Evolutionary conservation across 2,329 filamentous ascomycete genomes (phyloP).

Genomic region (Lachnellula willkommii): DNA sequence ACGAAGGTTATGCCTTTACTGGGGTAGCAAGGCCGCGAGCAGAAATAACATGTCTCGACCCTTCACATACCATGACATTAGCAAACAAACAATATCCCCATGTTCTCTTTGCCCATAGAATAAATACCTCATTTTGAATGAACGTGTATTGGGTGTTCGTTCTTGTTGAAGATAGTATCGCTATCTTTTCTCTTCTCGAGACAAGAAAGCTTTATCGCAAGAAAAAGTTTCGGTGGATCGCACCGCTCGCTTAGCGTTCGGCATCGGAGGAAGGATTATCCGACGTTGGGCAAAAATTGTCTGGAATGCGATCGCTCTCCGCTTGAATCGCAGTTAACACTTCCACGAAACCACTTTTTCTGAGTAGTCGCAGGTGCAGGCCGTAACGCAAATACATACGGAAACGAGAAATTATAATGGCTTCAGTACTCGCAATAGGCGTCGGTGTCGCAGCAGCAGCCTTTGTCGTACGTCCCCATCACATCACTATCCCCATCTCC

Average conservation of each 20-base stretch:
- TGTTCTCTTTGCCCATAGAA: too few species aligned
- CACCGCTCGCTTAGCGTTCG: too few species aligned
- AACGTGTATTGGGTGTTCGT: too few species aligned
- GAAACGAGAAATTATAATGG: constrained; percentile 40
- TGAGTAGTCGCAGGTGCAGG: neutral
- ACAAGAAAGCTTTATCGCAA: too few species aligned
- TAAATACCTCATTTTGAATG: constrained; percentile 25
- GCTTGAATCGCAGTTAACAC: too few species aligned
- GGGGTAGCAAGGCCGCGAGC: constrained; percentile 62
- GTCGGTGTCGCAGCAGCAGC: constrained; percentile 59
- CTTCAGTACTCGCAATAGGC: constrained; percentile 53
- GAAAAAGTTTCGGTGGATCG: too few species aligned
- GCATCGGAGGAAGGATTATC: too few species aligned
- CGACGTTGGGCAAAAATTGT: too few species aligned
- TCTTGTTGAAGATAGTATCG: too few species aligned
- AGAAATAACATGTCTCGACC: constrained; percentile 66
- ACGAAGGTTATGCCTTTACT: constrained; percentile 49
- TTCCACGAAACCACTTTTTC: too few species aligned
- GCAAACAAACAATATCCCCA: neutral
- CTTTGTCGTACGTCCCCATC: constrained; percentile 48
- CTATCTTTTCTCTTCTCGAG: constrained; percentile 12
- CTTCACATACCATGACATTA: constrained; percentile 24
- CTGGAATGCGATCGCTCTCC: too few species aligned
- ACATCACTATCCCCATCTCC: neutral
- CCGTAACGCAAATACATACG: too few species aligned